Evolutionary conservation across 306 rosid genomes (phyloP).

Genomic region (Malus fusca): DNA sequence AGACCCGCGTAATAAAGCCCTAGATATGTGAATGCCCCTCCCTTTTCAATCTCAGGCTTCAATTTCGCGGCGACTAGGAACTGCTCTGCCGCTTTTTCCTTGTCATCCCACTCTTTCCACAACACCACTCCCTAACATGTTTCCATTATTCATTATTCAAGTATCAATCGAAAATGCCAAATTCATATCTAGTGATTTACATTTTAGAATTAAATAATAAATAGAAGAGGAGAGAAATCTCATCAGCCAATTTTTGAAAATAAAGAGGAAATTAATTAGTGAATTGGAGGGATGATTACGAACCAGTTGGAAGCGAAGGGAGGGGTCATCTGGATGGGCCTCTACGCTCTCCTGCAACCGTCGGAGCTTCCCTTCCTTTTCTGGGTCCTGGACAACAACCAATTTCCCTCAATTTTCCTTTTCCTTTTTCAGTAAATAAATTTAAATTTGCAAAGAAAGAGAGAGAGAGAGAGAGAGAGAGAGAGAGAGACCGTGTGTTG

Average conservation of each 20-base stretch:
- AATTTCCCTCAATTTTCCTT: background rate
- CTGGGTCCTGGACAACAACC: conserved; percentile 16
- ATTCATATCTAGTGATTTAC: background rate
- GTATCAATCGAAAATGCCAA: background rate
- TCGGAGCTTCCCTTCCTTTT: conserved; percentile 14
- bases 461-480: background rate
- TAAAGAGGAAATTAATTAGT: background rate
- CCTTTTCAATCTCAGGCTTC: conserved; percentile 63
- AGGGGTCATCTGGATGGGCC: conserved; percentile 39
- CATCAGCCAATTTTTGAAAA: background rate
- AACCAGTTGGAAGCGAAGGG: conserved; percentile 47
- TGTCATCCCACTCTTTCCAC: conserved; percentile 49
- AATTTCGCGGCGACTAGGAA: conserved; percentile 61
- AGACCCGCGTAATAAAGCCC: conserved; percentile 50
- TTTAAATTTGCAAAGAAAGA: background rate
- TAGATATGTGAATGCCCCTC: conserved; percentile 57
- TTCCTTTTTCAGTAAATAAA: background rate
- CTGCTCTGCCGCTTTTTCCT: conserved; percentile 61
- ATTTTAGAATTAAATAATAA: background rate
- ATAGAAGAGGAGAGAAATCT: background rate
- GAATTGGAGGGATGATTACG: background rate
- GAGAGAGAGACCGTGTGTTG: background rate
- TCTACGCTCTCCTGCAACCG: conserved; percentile 30
- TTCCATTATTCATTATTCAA: background rate
- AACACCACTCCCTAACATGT: conserved; percentile 44